Evolutionary conservation across 2,329 filamentous ascomycete species (phyloP).

Genomic region (Madurella fahalii): DNA sequence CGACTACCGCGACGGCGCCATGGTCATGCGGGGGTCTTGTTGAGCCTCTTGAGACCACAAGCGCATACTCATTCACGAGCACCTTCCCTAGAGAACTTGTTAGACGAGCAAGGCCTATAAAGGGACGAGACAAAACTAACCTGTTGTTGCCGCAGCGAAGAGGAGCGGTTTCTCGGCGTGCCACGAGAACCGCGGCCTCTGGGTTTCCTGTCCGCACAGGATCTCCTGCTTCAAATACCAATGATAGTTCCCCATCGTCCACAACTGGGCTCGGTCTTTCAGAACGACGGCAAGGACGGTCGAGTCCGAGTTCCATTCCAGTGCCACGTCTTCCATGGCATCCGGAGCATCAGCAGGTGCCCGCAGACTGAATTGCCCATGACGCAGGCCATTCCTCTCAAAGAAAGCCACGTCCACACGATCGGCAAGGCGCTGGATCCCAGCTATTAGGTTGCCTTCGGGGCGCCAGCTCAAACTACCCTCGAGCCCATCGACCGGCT

Average conservation of each 20-base stretch:
- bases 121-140: conserved; percentile 34
- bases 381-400: conserved; percentile 93
- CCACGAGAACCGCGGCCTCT: conserved; percentile 55
- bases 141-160: conserved; percentile 52
- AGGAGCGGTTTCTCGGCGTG: conserved; percentile 80
- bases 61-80: conserved; percentile 62
- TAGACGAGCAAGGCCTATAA: conserved; percentile 10
- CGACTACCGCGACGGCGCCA: conserved; percentile 77
- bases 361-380: conserved; percentile 85
- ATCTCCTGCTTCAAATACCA: conserved; percentile 97
- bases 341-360: conserved; percentile 17
- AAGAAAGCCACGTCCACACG: conserved; percentile 88
- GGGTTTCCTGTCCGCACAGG: conserved; percentile 35
- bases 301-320: conserved; percentile 91
- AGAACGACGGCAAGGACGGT: conserved; percentile 82
- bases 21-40: conserved; percentile 68
- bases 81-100: conserved; percentile 40
- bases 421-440: conserved; percentile 67
- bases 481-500: conserved; percentile 91
- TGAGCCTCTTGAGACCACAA: conserved; percentile 65
- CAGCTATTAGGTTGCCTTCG: conserved; percentile 83
- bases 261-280: conserved; percentile 74
- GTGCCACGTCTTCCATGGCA: conserved; percentile 33
- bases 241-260: conserved; percentile 97
- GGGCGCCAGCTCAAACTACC: conserved; percentile 86